Base-by-base conservation (phyloP, 129 eudicot species). In the Arctium minus region DNA sequence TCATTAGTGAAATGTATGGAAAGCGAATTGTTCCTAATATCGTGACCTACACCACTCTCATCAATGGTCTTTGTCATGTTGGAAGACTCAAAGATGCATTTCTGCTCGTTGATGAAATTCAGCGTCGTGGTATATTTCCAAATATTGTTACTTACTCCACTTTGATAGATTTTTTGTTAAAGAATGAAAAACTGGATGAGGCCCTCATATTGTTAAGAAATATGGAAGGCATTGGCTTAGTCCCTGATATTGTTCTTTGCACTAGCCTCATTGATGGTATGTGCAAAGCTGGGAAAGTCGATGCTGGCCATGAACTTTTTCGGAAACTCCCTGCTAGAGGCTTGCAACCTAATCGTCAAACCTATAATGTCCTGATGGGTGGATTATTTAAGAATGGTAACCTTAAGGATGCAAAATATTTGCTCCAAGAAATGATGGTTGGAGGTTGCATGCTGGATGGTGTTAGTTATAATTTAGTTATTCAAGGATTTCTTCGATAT, bases 261-360 rank as follows among this genome's bases (percentile, higher is more conserved):
- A 85, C 78, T 27, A 75, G 75, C 74, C 78, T 85, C 37, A 85
- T 85, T 22, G 86, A 81, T 64, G 86, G 86, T 42, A 15, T 71
- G 76, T 86, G 86, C 38, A 81, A 35, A 72, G 86, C 75, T 44
- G 86, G 88, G 74, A 64, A 86, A 71, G 78, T 71, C 35, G 39
- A 77, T 15, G 67, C 8, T 62, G 88, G 76, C n/a, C 48, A 72
- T 72, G 7, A 77, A 56, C 29, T 81, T 70, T 86, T 86, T 42
- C 2, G 8, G 64, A 65, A 29, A 60, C 85, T 86, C 31, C 8
- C 11, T 11, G 64, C 31, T 22, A 77, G 40, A 37, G 88, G 80
- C 33, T 81, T 86, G 80, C 70, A 82, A 50, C 89, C 86, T 10
- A 73, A 86, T 86, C 8, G 62, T 42, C 78, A 22, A 44, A 86